Base-by-base conservation (phyloP, 495 filamentous ascomycete genomes). In the Parathielavia appendiculata region DNA sequence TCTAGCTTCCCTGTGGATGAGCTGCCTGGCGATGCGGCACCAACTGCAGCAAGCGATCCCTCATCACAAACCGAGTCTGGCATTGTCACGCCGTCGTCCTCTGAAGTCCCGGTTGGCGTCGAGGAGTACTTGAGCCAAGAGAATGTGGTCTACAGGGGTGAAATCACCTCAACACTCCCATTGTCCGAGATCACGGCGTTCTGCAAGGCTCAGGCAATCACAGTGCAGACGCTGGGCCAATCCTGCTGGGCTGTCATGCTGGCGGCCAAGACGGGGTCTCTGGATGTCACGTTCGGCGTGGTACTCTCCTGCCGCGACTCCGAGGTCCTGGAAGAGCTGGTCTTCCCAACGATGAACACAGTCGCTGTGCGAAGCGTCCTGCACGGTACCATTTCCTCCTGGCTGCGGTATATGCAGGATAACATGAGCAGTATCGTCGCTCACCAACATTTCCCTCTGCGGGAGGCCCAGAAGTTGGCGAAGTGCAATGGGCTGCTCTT, bases 311-410 rank as follows among this genome's bases (percentile, higher is more conserved):
- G 88, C 16, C 75, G 88, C 30, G 83, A 86, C 55, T 76, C 75
- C 5, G 81, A 84, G 22, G 71, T 76, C 17, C 76, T 82, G 7
- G 74, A 81, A 30, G 67, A 78, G 17, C 66, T 88, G n/a, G 73
- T 88, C 63, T 91, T 91, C 62, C 88, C 88, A 9, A 83, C 85
- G 5, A 91, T 91, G 86, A 91, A 89, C 61, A 91, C 88, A 0
- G 81, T 91, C 0, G 78, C 83, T 0, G 71, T 90, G 1, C 74
- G 88, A 13, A 73, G 77, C 13, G 71, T 89, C 5, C 64, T 89
- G 12, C 85, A 90, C 60, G 88, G 88, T 19, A 77, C 71, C 0
- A 68, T 79, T 5, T 58, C 56, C 9, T 79, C 83, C 19, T 86
- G 89, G 79, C 70, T 90, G 35, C 68, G 68, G 23, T 85, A 88